Evolutionary conservation across 441 rosid species (phyloP), one percentile per base, ranked within the genome.

Genomic region (Manihot esculenta): DNA sequence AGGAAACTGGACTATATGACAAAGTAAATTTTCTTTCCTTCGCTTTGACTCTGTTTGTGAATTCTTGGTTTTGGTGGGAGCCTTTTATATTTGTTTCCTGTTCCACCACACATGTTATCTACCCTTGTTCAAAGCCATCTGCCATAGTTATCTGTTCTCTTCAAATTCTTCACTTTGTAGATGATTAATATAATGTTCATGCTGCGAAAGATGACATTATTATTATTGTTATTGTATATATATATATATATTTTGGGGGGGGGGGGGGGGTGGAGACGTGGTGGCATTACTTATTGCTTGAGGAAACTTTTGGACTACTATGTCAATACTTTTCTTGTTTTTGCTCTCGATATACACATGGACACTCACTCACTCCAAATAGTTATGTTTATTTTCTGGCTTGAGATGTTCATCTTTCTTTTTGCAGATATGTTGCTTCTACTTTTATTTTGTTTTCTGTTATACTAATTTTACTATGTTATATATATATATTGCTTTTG

Each of bases 1-100:
- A 82, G 77, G 97, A 93, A 74, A 82, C 96, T 80, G 98, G 95
- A 73, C 84, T 93, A 20, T 90, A 88, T 74, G 98, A 95, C 73
- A 86, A 91, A 79, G 98, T 93, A 85, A 78, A 47, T 72, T 72
- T 71, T 69, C 44, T 64, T 69, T 24, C 69, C 20, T 74, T 33
- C 10, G 42, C 8, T 44, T 64, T 68, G 20, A 15, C 5, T 21
- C 15, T 3, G n/a, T 70, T 59, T 75, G 55, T 12, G 9, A 64
- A 35, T 60, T 50, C 8, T 24, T 65, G 45, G n/a, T 68, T 56
- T 35, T 75, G 26, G 23, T 49, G 7, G 20, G 65, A 18, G 57
- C 30, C 23, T 21, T 57, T 27, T 41, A 10, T 11, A n/a, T 10
- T 68, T 15, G 11, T 41, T 61, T 60, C 20, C 24, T n/a, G 26